These are phyloP conservation scores for Cystobasidium ongulense DNA, from an alignment of 768 basidiomycete genomes.

Conservation along the genomic window DNA sequence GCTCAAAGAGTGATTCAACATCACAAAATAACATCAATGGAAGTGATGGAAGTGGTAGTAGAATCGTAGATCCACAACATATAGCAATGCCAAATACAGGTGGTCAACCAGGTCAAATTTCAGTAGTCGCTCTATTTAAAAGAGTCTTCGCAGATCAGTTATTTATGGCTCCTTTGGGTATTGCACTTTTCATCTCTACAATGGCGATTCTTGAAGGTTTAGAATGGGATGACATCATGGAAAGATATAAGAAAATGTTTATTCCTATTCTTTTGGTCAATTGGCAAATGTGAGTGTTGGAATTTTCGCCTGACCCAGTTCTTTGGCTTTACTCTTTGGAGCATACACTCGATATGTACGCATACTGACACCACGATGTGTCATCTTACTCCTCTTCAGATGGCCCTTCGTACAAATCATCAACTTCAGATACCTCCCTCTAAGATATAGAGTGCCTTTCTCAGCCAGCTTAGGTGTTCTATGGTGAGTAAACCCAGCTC, in stretches of 20 bases:
- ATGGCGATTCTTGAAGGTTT: slow-evolving; percentile 31
- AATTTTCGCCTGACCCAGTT: not conserved
- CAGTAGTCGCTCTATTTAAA: slow-evolving; percentile 27
- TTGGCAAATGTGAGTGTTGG: slow-evolving; percentile 24
- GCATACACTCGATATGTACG: not conserved
- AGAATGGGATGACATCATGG: slow-evolving; percentile 17
- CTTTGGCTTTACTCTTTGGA: too few species aligned
- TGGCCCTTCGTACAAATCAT: slow-evolving; percentile 32
- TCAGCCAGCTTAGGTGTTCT: slow-evolving; percentile 8
- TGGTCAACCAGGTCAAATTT: slow-evolving; percentile 52
- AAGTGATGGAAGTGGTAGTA: slow-evolving; percentile 8
- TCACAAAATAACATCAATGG: slow-evolving; percentile 36
- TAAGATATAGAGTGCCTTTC: slow-evolving; percentile 25
- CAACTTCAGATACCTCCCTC: slow-evolving; percentile 30
- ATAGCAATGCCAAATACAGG: slow-evolving; percentile 15
- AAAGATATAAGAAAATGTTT: slow-evolving; percentile 7
- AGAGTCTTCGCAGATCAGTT: slow-evolving; percentile 29
- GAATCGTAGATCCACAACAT: slow-evolving; percentile 44
- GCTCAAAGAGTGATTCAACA: not conserved
- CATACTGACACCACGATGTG: not conserved
- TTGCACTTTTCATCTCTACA: slow-evolving; percentile 18
- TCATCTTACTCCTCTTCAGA: not conserved
- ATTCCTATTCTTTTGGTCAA: slow-evolving; percentile 23
- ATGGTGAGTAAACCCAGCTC: not conserved
- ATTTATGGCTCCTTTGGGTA: slow-evolving; percentile 30